Evolutionary conservation across 352 stramenopile species (phyloP).

Genomic region (Globisporangium lucens): DNA sequence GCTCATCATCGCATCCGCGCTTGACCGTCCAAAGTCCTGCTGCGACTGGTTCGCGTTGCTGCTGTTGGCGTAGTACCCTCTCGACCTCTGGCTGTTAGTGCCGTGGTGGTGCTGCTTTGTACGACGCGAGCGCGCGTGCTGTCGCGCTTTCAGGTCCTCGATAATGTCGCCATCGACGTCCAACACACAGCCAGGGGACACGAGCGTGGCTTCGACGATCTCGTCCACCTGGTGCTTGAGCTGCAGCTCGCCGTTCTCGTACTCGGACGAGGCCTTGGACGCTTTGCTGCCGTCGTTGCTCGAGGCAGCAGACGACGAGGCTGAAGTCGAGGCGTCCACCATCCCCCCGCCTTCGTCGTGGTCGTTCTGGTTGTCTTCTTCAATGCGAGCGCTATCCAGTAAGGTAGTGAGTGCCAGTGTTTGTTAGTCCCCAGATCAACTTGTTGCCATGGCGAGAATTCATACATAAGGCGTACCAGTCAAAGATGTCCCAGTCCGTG

Average conservation of each 20-base stretch:
- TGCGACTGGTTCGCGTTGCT: slow-evolving; percentile 20
- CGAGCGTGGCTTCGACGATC: slow-evolving; percentile 69
- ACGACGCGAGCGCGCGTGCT: slow-evolving; percentile 33
- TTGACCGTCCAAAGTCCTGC: slow-evolving; percentile 42
- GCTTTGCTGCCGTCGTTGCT: slow-evolving; percentile 1
- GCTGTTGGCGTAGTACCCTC: slow-evolving; percentile 19
- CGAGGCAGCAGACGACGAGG: slow-evolving; percentile 4
- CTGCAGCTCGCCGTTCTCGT: slow-evolving; percentile 47
- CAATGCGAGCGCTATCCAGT: slow-evolving; percentile 18
- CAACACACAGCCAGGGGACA: slow-evolving; percentile 74
- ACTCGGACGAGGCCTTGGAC: slow-evolving; percentile 16
- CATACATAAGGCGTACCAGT: slow-evolving; percentile 32
- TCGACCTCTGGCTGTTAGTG: slow-evolving; percentile 44
- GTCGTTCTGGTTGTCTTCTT: slow-evolving; percentile 37
- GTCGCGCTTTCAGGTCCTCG: slow-evolving; percentile 54
- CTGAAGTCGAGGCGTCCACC: neutral
- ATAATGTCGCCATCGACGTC: slow-evolving; percentile 80
- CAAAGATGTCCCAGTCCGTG: slow-evolving; percentile 87
- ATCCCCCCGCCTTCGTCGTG: slow-evolving; percentile 25
- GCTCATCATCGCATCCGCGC: slow-evolving; percentile 19
- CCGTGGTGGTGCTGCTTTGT: slow-evolving; percentile 16
- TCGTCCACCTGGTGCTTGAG: slow-evolving; percentile 76
- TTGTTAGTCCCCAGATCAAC: too few species aligned
- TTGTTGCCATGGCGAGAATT: too few species aligned
- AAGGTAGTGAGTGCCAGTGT: too few species aligned